Evolutionary conservation across 768 basidiomycete species (phyloP), one percentile per base, ranked within the genome.

Genomic region (Kwoniella newhampshirensis): DNA sequence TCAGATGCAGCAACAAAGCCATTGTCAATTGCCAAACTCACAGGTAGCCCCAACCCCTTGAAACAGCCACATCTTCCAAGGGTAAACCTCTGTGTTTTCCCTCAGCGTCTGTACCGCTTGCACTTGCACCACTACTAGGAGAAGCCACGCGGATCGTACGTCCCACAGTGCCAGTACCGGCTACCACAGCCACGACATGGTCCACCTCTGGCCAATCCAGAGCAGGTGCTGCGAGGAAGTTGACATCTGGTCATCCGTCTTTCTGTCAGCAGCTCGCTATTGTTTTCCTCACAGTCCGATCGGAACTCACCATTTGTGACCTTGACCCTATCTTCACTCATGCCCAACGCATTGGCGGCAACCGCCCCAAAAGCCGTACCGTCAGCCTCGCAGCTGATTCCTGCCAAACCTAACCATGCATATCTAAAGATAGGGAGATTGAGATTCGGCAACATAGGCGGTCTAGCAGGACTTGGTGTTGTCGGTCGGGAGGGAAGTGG

Each of bases 301-400:
- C n/a, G n/a, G n/a, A n/a, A 57, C 69, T 13, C 37, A 74, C 75
- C 75, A 51, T 76, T 76, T 13, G 75, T 70, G 18, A 76, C 60
- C 26, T 66, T 60, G 8, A 74, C 23, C 8, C 51, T 46, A 5
- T 54, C 60, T 8, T 30, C 27, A 0, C 13, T 17, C 27, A 71
- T 26, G 7, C 52, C 47, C 39, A 76, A 57, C 1, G 57, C 65
- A 11, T 45, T 41, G 5, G 32, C 9, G 3, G 62, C 75, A 20
- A 54, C 35, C 1, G 62, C 61, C 2, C 43, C 23, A 39, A 76
- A 68, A 0, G 53, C 66, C 17, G 44, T 59, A 1, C 49, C 39
- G 28, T 76, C 73, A 4, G 36, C 39, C 7, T 54, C 36, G 6
- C 45, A 48, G 4, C 45, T 41, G 27, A 74, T 57, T 0, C 75